Evolutionary conservation across 352 stramenopile genomes (phyloP), one percentile per base, ranked within the genome.

Genomic region (Saprolegnia diclina): DNA sequence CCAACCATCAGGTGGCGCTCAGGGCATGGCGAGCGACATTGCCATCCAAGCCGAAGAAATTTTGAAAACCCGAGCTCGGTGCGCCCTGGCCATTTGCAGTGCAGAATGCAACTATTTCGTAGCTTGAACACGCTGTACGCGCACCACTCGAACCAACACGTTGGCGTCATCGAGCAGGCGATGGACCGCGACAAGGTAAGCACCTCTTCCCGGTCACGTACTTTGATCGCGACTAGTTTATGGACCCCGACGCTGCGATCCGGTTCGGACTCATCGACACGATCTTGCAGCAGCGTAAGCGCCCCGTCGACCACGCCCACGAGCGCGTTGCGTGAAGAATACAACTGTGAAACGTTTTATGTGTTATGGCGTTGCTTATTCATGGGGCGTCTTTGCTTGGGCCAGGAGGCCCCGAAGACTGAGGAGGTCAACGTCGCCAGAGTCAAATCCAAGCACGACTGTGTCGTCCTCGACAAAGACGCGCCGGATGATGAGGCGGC

Each of bases 31-130:
- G 3, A 95, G 89, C 62, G 97, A 99, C 75, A 99, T 99, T 79
- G 94, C 96, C 44, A 99, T 99, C 74, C 96, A 99, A 72, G 97
- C 97, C 0, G 92, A 98, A 76, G 97, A 99, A 83, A 99, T 99
- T 78, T 98, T 98, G 77, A 96, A 95, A 74, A 80, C 93, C 18
- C 85, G 84, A 45, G 65, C 79, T 24, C 76, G 87, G 86, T 92
- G 74, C 24, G 44, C 9, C 13, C 5, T 42, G 13, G 42, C 42
- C 18, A 35, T 35, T 35, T 35, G 29, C 5, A 35, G 29, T 5
- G 5, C 29, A 35, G 29, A 5, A 5, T 35, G n/a, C 29, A 35
- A 35, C 5, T 35, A 2, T 35, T 35, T 14, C 48, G 32, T 68
- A 94, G 86, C 42, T 71, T 94, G 65, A 94, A 94, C 66, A 77